A percentile compares a stretch with the other conserved stretches of the same genome.
Conservation (phyloP, 108 stramenopile species). For the Fragilaria radians region DNA sequence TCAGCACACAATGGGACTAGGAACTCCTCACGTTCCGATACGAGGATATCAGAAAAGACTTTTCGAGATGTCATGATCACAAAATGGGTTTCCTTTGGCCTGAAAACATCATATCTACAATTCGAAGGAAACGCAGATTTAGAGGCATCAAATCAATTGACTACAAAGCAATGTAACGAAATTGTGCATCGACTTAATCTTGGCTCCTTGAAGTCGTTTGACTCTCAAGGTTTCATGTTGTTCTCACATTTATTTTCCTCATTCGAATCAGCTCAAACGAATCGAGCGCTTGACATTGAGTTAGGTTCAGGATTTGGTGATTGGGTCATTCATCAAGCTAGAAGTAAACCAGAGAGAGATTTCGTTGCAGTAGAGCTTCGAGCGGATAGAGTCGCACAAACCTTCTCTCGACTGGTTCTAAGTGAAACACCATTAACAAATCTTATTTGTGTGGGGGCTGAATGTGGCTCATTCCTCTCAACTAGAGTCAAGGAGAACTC, state of each 20-base stretch:
- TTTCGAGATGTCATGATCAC: background rate
- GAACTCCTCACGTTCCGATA: no score
- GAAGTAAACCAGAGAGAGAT: slow-evolving; percentile 42
- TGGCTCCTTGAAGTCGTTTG: background rate
- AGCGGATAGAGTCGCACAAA: slow-evolving; percentile 73
- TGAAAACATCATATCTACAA: background rate
- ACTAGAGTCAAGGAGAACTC: slow-evolving; percentile 33
- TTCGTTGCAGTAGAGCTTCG: slow-evolving; percentile 73
- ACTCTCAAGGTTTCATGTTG: background rate
- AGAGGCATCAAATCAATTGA: background rate
- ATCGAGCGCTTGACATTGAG: slow-evolving; percentile 54
- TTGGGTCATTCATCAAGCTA: slow-evolving; percentile 68
- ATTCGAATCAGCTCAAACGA: slow-evolving; percentile 12
- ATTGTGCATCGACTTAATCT: background rate
- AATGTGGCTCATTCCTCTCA: slow-evolving; percentile 57
- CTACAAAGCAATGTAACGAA: background rate
- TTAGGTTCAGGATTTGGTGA: slow-evolving; percentile 80
- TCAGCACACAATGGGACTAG: slow-evolving; percentile 9
- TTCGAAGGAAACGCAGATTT: background rate
- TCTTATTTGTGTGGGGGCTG: slow-evolving; percentile 71
- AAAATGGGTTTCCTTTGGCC: background rate
- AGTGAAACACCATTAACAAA: slow-evolving; percentile 29
- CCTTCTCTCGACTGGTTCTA: slow-evolving; percentile 40
- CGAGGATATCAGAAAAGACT: background rate
- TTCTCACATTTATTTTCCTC: background rate